These are phyloP conservation scores for Pseudomassariella vexata DNA, from an alignment of 2,329 filamentous ascomycete genomes.

Conservation along the genomic window DNA sequence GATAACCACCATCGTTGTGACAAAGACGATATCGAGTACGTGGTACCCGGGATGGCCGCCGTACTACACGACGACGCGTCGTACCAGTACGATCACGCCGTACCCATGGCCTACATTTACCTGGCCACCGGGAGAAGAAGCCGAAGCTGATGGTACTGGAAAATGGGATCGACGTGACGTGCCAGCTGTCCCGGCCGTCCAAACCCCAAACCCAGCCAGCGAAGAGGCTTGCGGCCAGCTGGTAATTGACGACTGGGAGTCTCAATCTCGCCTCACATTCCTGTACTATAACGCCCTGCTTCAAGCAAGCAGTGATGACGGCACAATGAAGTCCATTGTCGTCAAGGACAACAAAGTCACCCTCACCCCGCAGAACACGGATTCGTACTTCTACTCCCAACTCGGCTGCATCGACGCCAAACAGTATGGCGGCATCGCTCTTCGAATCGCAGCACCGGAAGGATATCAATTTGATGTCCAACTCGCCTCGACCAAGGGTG, in stretches of 20 bases:
- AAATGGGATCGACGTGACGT: slow-evolving; percentile 37
- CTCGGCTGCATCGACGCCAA: slow-evolving; percentile 47
- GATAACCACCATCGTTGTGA: too few relatives aligned
- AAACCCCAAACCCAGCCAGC: too few relatives aligned
- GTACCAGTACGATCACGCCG: too few relatives aligned
- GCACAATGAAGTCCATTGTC: slow-evolving; percentile 50
- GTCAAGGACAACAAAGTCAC: slow-evolving; percentile 43
- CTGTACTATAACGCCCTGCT: slow-evolving; percentile 54
- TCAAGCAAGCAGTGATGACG: slow-evolving; percentile 49
- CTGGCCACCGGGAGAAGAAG: too few relatives aligned
- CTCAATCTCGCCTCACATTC: slow-evolving; percentile 56
- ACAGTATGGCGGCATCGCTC: slow-evolving; percentile 47
- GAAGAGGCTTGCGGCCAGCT: slow-evolving; percentile 13
- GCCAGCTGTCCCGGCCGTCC: too few relatives aligned
- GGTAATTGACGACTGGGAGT: slow-evolving; percentile 54
- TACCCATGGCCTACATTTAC: too few relatives aligned
- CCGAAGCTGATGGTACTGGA: too few relatives aligned
- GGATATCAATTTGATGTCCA: slow-evolving; percentile 47
- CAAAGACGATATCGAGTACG: too few relatives aligned
- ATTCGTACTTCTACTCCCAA: slow-evolving; percentile 54
- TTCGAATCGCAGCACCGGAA: slow-evolving; percentile 46
- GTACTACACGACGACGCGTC: too few relatives aligned
- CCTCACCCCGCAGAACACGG: slow-evolving; percentile 39
- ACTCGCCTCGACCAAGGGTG: slow-evolving; percentile 35
- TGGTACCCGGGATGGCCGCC: too few relatives aligned